A percentile compares a stretch with the other conserved stretches of the same genome.
These are phyloP conservation scores for Seiridium unicorne DNA, from an alignment of 2,329 filamentous ascomycete genomes.

Conservation along the genomic window DNA sequence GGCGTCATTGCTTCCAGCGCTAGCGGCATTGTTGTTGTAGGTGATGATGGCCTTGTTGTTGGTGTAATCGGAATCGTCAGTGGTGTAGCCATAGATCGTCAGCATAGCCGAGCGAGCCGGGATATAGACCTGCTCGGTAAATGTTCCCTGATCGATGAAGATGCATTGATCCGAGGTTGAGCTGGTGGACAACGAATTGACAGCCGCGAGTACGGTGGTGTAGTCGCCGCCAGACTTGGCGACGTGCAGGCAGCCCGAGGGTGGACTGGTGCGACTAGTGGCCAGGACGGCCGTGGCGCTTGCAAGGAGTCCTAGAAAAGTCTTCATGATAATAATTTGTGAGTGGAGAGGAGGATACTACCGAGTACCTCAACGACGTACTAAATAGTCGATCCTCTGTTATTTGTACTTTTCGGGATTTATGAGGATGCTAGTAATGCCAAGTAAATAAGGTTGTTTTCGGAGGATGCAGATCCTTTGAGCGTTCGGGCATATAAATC, in stretches of 20 bases:
- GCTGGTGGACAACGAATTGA: conserved; percentile 54
- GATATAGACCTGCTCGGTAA: conserved; percentile 60
- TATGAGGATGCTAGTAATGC: neutral
- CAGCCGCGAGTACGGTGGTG: conserved; percentile 50
- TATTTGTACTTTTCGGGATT: neutral
- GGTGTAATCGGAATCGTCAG: conserved; percentile 47
- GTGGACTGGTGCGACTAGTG: conserved; percentile 34
- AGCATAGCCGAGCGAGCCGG: conserved; percentile 43
- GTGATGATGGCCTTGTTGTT: conserved; percentile 57
- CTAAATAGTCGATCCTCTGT: too few relatives aligned
- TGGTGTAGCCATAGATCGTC: conserved; percentile 59
- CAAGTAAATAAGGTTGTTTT: neutral
- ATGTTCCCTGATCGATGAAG: conserved; percentile 61
- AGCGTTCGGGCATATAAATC: neutral
- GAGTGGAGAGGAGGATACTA: neutral
- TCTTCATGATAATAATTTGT: conserved; percentile 4
- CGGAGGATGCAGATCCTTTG: conserved; percentile 8
- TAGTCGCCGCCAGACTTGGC: conserved; percentile 34
- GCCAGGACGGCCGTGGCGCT: conserved; percentile 19
- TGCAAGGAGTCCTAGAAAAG: conserved; percentile 2
- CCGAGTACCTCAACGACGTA: too few relatives aligned
- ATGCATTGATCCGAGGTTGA: conserved; percentile 53
- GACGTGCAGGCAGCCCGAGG: conserved; percentile 50
- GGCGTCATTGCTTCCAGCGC: conserved; percentile 49
- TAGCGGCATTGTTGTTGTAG: conserved; percentile 41